These are phyloP conservation scores for Oryza rufipogon DNA, from an alignment of 176 grass and related monocot genomes.

Conservation along the genomic window DNA sequence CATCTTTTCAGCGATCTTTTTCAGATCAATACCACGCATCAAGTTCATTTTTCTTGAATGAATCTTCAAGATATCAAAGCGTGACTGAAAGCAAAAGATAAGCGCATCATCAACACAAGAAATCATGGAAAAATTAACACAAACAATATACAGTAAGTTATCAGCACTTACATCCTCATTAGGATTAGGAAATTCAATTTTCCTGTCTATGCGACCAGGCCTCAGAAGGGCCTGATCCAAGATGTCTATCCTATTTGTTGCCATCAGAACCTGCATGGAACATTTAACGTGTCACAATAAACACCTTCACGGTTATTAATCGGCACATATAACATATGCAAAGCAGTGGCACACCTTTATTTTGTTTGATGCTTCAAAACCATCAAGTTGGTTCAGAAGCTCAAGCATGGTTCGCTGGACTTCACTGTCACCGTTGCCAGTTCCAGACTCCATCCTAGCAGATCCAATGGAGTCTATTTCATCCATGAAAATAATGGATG, in stretches of 20 bases:
- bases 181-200: conserved; percentile 99
- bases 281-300: conserved; percentile 29
- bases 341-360: conserved; percentile 64
- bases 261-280: conserved; percentile 89
- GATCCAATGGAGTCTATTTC: conserved; percentile 99
- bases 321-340: neutral
- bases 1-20: conserved; percentile 98
- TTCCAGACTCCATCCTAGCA: conserved; percentile 94
- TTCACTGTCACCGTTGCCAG: conserved; percentile 95
- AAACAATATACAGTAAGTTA: neutral
- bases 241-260: conserved; percentile 98
- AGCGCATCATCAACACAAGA: conserved; percentile 28
- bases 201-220: conserved; percentile 97
- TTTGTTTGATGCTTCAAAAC: conserved; percentile 99
- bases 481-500: conserved; percentile 99
- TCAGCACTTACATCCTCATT: conserved; percentile 78
- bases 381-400: conserved; percentile 99
- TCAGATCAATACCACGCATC: conserved; percentile 98
- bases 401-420: conserved; percentile 99
- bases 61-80: conserved; percentile 96
- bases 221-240: conserved; percentile 97
- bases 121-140: neutral
- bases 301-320: conserved; percentile 12
- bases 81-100: conserved; percentile 64
- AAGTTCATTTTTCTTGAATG: conserved; percentile 99